phyloP scores from a whole-genome alignment of 176 grass and related monocot species.

The Oryza glumipatula region DNA sequence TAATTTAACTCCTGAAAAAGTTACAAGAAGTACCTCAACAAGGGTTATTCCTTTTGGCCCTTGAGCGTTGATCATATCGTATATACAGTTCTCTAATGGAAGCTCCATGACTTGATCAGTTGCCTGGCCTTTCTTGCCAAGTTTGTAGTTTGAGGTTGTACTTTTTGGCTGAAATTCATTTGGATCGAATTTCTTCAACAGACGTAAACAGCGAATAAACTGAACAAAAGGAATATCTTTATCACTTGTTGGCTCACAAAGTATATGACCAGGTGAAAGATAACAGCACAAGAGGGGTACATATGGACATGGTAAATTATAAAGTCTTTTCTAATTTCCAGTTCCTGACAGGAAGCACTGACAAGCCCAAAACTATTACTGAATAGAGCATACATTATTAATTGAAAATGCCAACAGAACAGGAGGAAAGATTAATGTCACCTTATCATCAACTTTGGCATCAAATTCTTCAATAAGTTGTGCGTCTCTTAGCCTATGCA shows the following conservation, averaged over 20 bases:
- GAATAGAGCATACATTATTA: conserved; percentile 10
- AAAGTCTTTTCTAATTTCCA: neutral
- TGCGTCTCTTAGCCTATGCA: conserved; percentile 85
- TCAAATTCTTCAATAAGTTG: conserved; percentile 80
- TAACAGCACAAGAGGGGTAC: conserved; percentile 19
- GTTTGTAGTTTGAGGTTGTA: conserved; percentile 52
- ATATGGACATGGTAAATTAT: neutral
- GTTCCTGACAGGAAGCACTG: neutral
- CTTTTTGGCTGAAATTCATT: conserved; percentile 81
- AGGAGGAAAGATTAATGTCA: conserved; percentile 35
- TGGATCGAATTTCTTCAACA: conserved; percentile 81
- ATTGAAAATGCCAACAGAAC: conserved; percentile 32
- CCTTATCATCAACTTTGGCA: conserved; percentile 72
- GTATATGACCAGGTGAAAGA: conserved; percentile 9
- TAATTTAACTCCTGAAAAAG: conserved; percentile 16
- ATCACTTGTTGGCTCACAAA: conserved; percentile 28
- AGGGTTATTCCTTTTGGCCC: conserved; percentile 92
- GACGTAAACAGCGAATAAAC: conserved; percentile 78
- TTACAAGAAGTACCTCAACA: conserved; percentile 67
- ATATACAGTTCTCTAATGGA: conserved; percentile 83
- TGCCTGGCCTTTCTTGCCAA: conserved; percentile 68
- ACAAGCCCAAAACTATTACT: neutral
- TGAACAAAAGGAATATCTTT: conserved; percentile 39
- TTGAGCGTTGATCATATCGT: conserved; percentile 88
- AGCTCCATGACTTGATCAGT: conserved; percentile 92